A percentile compares a stretch with the other conserved stretches of the same genome.
These are phyloP conservation scores for Blastobotrys aristatus DNA, from an alignment of 1,139 yeast genomes.

Conservation along the genomic window DNA sequence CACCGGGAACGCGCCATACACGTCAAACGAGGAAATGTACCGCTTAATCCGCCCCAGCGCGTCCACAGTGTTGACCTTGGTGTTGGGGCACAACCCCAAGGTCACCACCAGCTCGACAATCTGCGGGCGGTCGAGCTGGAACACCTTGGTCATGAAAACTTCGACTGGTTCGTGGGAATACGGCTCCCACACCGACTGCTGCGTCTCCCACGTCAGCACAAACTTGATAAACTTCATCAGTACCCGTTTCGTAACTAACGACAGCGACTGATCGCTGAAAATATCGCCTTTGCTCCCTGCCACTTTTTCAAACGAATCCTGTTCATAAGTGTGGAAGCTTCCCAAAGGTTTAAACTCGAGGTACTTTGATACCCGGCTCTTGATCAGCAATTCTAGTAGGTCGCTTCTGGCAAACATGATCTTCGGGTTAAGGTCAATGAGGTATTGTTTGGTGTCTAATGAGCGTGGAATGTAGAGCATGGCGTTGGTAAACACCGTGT, in stretches of 20 bases:
- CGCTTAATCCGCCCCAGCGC: constrained; percentile 80
- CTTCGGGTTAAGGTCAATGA: constrained; percentile 86
- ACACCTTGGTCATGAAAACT: constrained; percentile 55
- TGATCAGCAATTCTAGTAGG: constrained; percentile 67
- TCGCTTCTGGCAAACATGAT: constrained; percentile 85
- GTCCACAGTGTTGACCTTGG: constrained; percentile 57
- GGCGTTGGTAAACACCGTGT: constrained; percentile 31
- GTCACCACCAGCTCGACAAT: constrained; percentile 78
- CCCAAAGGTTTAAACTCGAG: constrained; percentile 87
- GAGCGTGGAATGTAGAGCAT: constrained; percentile 61
- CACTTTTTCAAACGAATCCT: constrained; percentile 77
- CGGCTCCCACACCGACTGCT: constrained; percentile 47
- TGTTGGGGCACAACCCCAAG: constrained; percentile 59
- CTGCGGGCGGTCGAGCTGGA: constrained; percentile 69
- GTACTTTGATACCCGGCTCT: constrained; percentile 83
- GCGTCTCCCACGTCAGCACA: constrained; percentile 62
- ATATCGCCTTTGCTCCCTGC: constrained; percentile 88
- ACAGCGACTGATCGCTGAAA: constrained; percentile 79
- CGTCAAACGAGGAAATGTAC: constrained; percentile 79
- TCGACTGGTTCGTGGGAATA: constrained; percentile 54
- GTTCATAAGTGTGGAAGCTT: constrained; percentile 86
- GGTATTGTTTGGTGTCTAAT: constrained; percentile 58
- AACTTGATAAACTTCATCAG: constrained; percentile 93
- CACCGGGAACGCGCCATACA: constrained; percentile 92
- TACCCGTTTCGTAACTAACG: constrained; percentile 71